These are phyloP conservation scores for Fusarium lyarnte DNA, from an alignment of 2,329 filamentous ascomycete genomes.

Conservation along the genomic window DNA sequence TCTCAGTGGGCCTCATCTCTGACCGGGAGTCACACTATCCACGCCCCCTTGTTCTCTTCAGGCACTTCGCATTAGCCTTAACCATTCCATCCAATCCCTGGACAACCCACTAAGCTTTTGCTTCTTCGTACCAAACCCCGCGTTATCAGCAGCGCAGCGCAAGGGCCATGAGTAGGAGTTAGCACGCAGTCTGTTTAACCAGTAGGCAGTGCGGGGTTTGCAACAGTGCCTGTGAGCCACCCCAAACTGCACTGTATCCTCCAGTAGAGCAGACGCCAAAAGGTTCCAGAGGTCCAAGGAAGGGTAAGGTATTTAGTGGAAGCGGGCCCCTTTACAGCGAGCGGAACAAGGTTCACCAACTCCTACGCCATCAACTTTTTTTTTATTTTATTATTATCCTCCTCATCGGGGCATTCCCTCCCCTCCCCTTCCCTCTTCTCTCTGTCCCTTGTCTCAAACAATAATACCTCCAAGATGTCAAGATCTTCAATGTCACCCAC, in stretches of 20 bases:
- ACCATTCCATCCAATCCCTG: background rate
- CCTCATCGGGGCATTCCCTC: background rate
- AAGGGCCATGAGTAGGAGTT: background rate
- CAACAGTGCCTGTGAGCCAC: background rate
- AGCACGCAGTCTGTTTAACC: background rate
- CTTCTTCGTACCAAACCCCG: conserved; percentile 18
- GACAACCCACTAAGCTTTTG: background rate
- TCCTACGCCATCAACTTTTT: background rate
- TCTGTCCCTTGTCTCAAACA: background rate
- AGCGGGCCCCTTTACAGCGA: conserved; percentile 25
- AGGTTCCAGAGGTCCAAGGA: background rate
- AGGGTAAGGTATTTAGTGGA: conserved; percentile 35
- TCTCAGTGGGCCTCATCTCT: conserved; percentile 18
- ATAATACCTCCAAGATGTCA: background rate
- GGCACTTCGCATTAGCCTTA: conserved; percentile 3
- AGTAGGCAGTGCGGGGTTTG: conserved; percentile 36
- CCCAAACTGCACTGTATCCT: conserved; percentile 1
- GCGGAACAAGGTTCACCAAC: conserved; percentile 17
- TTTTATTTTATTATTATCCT: background rate
- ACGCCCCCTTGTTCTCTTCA: conserved; percentile 15
- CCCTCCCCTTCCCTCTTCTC: background rate
- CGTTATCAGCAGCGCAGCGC: conserved; percentile 25
- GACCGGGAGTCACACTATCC: background rate
- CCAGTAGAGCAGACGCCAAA: background rate
- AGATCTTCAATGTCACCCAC: conserved; percentile 45